These are phyloP conservation scores for Rhynchosporium secalis DNA, from an alignment of 2,329 filamentous ascomycete species.

Conservation along the genomic window DNA sequence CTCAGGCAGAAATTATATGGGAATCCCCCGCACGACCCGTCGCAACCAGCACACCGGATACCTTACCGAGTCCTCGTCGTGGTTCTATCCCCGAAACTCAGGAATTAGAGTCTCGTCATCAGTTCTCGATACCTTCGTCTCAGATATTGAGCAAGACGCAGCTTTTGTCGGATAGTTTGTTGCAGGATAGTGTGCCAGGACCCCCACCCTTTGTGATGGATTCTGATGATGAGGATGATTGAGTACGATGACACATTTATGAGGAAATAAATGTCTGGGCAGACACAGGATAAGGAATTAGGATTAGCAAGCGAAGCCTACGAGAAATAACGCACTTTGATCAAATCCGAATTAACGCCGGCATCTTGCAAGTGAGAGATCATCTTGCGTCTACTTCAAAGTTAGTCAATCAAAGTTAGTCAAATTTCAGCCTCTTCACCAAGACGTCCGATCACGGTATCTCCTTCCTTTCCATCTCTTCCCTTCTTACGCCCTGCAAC, in stretches of 20 bases:
- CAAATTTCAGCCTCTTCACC: neutral
- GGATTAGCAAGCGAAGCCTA: neutral
- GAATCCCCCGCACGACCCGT: slow-evolving; percentile 35
- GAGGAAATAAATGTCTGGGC: neutral
- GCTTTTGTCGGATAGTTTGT: slow-evolving; percentile 51
- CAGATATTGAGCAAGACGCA: slow-evolving; percentile 54
- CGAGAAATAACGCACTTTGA: neutral
- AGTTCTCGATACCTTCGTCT: slow-evolving; percentile 33
- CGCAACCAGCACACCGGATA: slow-evolving; percentile 29
- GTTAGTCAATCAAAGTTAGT: no score
- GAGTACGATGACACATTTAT: neutral
- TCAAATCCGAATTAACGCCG: neutral
- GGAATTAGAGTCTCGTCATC: slow-evolving; percentile 24
- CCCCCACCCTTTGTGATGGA: slow-evolving; percentile 47
- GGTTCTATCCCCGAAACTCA: neutral
- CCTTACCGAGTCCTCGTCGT: slow-evolving; percentile 20
- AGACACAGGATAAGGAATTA: neutral
- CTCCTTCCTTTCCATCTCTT: slow-evolving; percentile 26
- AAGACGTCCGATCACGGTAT: neutral
- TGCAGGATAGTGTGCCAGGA: slow-evolving; percentile 43
- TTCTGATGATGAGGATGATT: slow-evolving; percentile 44
- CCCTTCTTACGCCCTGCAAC: slow-evolving; percentile 29
- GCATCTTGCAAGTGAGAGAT: neutral
- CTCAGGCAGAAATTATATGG: slow-evolving; percentile 28
- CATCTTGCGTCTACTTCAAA: neutral